Conservation (phyloP, 805 yeast genomes). For the Pichia nakasei region DNA sequence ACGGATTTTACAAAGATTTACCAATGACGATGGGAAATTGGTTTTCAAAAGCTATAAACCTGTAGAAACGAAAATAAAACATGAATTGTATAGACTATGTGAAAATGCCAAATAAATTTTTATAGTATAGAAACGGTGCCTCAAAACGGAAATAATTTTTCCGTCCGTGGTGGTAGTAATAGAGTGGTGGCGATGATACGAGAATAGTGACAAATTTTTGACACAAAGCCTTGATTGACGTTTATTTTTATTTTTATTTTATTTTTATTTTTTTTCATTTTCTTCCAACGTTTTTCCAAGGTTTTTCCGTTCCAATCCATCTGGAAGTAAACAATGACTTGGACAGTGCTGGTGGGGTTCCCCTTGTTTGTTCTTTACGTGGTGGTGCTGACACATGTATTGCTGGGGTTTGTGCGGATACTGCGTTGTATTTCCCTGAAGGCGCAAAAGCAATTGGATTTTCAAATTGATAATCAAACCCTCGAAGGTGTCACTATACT, state of each 20-base stretch:
- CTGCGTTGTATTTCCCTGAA: background rate
- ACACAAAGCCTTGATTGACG: too few species aligned
- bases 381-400: constrained; percentile 21
- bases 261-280: too few species aligned
- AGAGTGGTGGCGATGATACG: too few species aligned
- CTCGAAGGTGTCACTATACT: constrained; percentile 67
- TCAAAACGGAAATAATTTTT: too few species aligned
- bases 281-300: background rate
- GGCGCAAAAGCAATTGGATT: background rate
- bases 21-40: background rate
- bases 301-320: background rate
- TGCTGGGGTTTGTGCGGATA: constrained; percentile 22
- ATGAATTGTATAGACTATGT: background rate
- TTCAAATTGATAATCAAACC: constrained; percentile 21
- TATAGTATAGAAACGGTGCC: too few species aligned
- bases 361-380: constrained; percentile 22
- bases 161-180: too few species aligned
- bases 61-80: background rate
- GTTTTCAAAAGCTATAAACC: background rate
- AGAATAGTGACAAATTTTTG: too few species aligned
- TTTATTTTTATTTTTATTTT: too few species aligned
- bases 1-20: background rate
- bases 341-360: background rate
- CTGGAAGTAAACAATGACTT: background rate
- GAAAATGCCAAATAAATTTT: background rate